A percentile compares a stretch with the other conserved stretches of the same genome.
Evolutionary conservation across 495 filamentous ascomycete species (phyloP).

Genomic region (Jackrogersella minutella): DNA sequence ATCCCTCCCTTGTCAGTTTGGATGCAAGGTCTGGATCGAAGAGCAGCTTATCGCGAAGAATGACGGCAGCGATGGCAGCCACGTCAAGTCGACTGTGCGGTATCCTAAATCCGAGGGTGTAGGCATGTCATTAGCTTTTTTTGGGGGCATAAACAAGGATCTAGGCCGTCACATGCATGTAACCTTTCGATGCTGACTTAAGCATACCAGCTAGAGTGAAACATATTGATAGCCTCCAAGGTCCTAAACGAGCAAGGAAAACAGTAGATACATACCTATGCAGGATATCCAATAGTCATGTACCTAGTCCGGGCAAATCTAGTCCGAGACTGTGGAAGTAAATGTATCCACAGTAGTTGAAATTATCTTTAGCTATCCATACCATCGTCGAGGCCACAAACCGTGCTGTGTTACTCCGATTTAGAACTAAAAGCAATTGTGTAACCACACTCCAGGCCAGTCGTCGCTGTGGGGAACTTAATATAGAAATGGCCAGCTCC

Average conservation of each 20-base stretch:
- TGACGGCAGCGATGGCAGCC: neutral
- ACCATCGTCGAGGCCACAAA: conserved; percentile 15
- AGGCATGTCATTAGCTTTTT: conserved; percentile 8
- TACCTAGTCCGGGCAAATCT: conserved; percentile 17
- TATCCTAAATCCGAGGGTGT: conserved; percentile 10
- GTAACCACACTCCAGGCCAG: conserved; percentile 6
- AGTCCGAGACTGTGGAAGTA: conserved; percentile 28
- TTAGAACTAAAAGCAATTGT: conserved; percentile 33
- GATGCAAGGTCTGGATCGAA: conserved; percentile 12
- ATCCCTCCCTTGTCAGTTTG: neutral
- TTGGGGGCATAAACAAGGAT: conserved; percentile 20
- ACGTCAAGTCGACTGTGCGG: conserved; percentile 4
- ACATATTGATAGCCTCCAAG: conserved; percentile 32
- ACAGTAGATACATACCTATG: conserved; percentile 29
- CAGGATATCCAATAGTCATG: conserved; percentile 1
- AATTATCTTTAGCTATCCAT: conserved; percentile 17
- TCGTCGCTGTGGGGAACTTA: conserved; percentile 19
- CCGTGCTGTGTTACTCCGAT: conserved; percentile 19
- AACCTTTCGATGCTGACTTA: conserved; percentile 24
- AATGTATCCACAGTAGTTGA: conserved; percentile 21
- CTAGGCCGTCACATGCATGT: conserved; percentile 26
- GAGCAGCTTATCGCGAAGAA: conserved; percentile 17
- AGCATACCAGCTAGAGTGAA: conserved; percentile 21
- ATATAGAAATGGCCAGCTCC: conserved; percentile 23
- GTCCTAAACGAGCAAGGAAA: conserved; percentile 14